phyloP scores from a whole-genome alignment of 495 filamentous ascomycete species.

The Penicillium cataractarum region DNA sequence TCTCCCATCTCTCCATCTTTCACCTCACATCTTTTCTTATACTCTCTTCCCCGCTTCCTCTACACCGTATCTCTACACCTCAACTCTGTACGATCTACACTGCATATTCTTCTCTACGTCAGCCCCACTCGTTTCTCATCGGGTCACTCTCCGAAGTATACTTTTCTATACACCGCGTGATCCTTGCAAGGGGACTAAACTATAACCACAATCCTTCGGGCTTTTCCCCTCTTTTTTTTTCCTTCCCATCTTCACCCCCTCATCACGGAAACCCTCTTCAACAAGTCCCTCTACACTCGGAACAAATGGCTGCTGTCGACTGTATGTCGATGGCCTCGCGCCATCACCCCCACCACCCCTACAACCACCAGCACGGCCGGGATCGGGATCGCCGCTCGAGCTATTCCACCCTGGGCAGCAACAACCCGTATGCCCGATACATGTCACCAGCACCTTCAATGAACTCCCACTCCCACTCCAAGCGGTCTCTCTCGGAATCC shows the following conservation, averaged over 20 bases:
- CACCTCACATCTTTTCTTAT: neutral
- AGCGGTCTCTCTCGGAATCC: conserved; percentile 35
- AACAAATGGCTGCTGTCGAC: conserved; percentile 28
- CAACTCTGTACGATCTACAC: conserved; percentile 18
- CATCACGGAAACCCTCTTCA: neutral
- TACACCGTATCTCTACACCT: conserved; percentile 7
- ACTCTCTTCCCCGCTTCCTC: neutral
- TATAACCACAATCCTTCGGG: neutral
- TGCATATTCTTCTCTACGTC: conserved; percentile 13
- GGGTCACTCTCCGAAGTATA: conserved; percentile 9
- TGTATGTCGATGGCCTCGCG: conserved; percentile 30
- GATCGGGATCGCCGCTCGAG: conserved; percentile 8
- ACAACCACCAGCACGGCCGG: conserved; percentile 22
- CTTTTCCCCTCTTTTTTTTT: neutral
- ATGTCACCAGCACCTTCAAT: conserved; percentile 36
- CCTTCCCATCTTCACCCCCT: neutral
- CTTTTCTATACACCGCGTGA: conserved; percentile 16
- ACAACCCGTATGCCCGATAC: conserved; percentile 45
- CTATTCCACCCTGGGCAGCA: conserved; percentile 29
- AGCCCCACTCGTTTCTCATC: conserved; percentile 13
- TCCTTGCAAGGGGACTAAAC: conserved; percentile 1
- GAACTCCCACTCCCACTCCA: conserved; percentile 12
- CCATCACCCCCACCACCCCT: conserved; percentile 33
- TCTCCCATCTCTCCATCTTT: conserved; percentile 2
- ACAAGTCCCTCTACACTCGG: neutral